Percentiles rank a stretch among this genome's conserved stretches.
Conservation (phyloP, 1,284 basidiomycete genomes). For the Ganoderma leucocontextum region DNA sequence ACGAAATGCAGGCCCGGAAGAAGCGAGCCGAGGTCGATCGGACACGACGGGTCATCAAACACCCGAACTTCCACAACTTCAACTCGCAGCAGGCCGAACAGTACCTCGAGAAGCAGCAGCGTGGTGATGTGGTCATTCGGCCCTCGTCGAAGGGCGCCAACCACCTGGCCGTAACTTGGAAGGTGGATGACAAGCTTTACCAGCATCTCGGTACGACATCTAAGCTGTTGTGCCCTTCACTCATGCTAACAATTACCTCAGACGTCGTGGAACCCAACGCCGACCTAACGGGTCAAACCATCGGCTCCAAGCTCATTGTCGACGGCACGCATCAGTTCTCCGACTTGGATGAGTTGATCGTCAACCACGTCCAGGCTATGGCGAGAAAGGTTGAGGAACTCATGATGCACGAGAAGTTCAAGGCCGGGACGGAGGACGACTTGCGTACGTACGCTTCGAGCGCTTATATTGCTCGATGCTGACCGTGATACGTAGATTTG, state of each 20-base stretch:
- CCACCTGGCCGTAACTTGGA: conserved; percentile 99
- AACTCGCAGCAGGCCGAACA: conserved; percentile 91
- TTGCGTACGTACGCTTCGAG: conserved; percentile 71
- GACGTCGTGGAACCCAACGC: conserved; percentile 92
- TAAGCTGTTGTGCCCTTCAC: neutral
- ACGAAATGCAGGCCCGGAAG: conserved; percentile 81
- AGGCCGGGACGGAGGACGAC: conserved; percentile 87
- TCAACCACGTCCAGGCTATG: conserved; percentile 97
- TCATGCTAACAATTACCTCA: conserved; percentile 5
- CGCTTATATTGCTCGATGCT: conserved; percentile 14
- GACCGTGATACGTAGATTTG: conserved; percentile 61
- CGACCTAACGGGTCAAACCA: conserved; percentile 71
- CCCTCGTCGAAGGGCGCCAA: conserved; percentile 95
- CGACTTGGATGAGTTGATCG: conserved; percentile 97
- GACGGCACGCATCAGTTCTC: conserved; percentile 87
- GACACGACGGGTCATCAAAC: conserved; percentile 91
- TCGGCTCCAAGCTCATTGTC: conserved; percentile 82
- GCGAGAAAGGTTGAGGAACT: conserved; percentile 94
- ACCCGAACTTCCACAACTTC: conserved; percentile 98
- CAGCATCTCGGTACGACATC: conserved; percentile 87
- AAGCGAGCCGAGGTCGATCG: conserved; percentile 84
- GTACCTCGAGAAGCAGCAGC: conserved; percentile 89
- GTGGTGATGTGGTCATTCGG: conserved; percentile 95
- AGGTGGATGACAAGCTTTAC: conserved; percentile 96
- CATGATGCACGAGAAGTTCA: conserved; percentile 97